Evolutionary conservation across 1,284 basidiomycete genomes (phyloP).

Genomic region (Athelia sp.): DNA sequence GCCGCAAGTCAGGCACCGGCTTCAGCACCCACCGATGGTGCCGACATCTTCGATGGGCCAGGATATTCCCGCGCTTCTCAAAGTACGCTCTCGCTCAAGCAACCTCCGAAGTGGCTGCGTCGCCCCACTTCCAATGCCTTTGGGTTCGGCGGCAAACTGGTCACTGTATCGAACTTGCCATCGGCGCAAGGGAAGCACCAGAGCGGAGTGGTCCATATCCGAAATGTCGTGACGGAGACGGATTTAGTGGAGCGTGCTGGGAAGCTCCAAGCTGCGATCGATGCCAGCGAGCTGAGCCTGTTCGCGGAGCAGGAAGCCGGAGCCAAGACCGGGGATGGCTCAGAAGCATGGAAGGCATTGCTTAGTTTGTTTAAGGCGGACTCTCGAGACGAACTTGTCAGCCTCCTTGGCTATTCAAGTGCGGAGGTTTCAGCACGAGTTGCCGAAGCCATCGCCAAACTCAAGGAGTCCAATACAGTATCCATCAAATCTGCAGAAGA

Average conservation of each 20-base stretch:
- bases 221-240: conserved; percentile 76
- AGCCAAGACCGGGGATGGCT: conserved; percentile 32
- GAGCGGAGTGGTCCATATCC: conserved; percentile 73
- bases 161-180: conserved; percentile 72
- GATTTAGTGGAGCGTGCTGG: conserved; percentile 76
- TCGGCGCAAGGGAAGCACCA: conserved; percentile 72
- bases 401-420: conserved; percentile 91
- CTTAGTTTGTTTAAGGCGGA: conserved; percentile 87
- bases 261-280: conserved; percentile 65
- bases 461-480: conserved; percentile 42
- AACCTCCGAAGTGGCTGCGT: conserved; percentile 94
- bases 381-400: conserved; percentile 87
- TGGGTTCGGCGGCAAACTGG: conserved; percentile 90
- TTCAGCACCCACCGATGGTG: conserved; percentile 53
- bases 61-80: conserved; percentile 48
- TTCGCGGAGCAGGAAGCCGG: conserved; percentile 64
- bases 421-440: conserved; percentile 80
- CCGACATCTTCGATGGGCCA: conserved; percentile 74
- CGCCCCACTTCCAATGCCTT: conserved; percentile 82
- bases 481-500: conserved; percentile 30
- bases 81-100: conserved; percentile 75
- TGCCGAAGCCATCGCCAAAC: conserved; percentile 73
- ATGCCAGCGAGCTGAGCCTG: conserved; percentile 51
- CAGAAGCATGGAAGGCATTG: conserved; percentile 85
- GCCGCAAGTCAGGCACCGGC: conserved; percentile 33